Evolutionary conservation across 495 filamentous ascomycete genomes (phyloP).

Genomic region (Tuber aestivum): DNA sequence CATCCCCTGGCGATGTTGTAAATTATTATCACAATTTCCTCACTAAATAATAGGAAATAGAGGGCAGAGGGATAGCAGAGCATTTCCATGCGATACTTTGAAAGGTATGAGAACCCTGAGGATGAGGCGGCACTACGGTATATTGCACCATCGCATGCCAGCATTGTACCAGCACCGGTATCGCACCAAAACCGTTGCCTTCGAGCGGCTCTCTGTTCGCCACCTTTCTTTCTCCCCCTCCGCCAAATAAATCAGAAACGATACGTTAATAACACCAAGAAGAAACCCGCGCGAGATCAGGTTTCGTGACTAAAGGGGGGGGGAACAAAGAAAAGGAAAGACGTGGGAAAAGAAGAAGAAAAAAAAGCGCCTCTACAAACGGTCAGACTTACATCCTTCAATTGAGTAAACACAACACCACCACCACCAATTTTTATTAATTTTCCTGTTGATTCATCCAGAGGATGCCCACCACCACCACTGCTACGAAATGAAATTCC

Average conservation of each 20-base stretch:
- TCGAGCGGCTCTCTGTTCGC: not conserved
- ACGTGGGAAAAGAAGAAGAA: not conserved
- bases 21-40: too few species aligned
- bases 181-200: not conserved
- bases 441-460: not conserved
- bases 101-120: too few species aligned
- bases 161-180: not conserved
- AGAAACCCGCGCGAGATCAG: not conserved
- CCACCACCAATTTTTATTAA: not conserved
- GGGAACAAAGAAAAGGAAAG: not conserved
- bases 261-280: not conserved
- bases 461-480: not conserved
- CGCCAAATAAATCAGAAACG: not conserved
- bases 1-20: too few species aligned
- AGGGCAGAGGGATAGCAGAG: too few species aligned
- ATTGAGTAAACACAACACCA: constrained; percentile 5
- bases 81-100: too few species aligned
- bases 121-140: too few species aligned
- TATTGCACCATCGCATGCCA: not conserved
- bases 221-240: not conserved
- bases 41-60: too few species aligned
- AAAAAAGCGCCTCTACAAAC: not conserved
- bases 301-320: not conserved
- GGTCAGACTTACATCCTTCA: constrained; percentile 1
- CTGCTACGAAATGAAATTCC: not conserved